Evolutionary conservation across 805 yeast species (phyloP), one percentile per base, ranked within the genome.

Genomic region (Ogataea salicorniae): DNA sequence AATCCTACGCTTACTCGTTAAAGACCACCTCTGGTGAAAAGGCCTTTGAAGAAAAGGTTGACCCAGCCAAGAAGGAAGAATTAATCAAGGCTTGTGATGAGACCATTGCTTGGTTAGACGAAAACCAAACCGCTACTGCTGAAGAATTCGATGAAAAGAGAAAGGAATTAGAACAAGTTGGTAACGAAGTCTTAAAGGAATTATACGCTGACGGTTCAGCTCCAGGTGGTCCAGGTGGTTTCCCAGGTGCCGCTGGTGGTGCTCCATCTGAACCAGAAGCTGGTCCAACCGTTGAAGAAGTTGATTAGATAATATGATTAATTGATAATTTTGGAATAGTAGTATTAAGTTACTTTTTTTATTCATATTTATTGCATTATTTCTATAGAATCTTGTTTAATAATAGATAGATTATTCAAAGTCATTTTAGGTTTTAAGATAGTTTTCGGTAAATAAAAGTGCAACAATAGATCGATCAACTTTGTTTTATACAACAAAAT

Each of bases 121-220:
- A 81, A 61, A 88, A 89, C 79, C 92, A 85, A 74, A 80, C 97
- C 57, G 97, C 96, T 60, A 71, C 96, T 46, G 81, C 87, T 50
- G 97, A 92, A 69, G 98, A 91, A 79, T 91, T 74, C 72, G 78
- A 81, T 67, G 96, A 86, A 74, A 85, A 80, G 78, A 95, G 90
- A 79, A 91, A 91, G 84, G 97, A 90, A 75, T 83, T 91, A 66
- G 97, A 92, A 79, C 85, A 81, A 61, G 78, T 84, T 73, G 96
- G 96, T 60, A 91, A 91, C 81, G 97, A 97, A 72, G 88, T 91
- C 75, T 85, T 91, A 89, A 81, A 89, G 71, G 89, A 91, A 81
- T 89, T 94, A 80, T 92, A 92, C 84, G 94, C 87, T 73, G 90
- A 84, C 59, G 95, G 90, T 70, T 95, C 89, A 71, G 85, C 84